A percentile compares a stretch with the other conserved stretches of the same genome.
These are phyloP conservation scores for Diaporthe helianthi DNA, from an alignment of 2,329 filamentous ascomycete species.

Conservation along the genomic window DNA sequence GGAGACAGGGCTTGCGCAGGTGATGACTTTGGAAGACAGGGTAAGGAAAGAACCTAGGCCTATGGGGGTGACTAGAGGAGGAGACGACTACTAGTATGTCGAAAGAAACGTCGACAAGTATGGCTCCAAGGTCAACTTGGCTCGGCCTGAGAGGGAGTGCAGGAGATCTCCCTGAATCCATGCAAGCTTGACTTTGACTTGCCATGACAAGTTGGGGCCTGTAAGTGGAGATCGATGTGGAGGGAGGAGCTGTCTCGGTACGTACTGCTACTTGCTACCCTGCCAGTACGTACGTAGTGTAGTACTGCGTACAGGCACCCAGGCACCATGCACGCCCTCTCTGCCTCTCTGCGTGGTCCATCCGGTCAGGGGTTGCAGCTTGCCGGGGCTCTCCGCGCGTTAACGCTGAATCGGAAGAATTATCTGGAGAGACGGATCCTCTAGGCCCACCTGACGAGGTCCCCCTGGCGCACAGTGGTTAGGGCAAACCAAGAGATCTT, in stretches of 20 bases:
- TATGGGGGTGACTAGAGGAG: conserved; percentile 27
- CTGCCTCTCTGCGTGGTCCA: conserved; percentile 27
- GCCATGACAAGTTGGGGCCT: conserved; percentile 32
- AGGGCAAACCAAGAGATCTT: conserved; percentile 19
- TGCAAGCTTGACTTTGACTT: conserved; percentile 28
- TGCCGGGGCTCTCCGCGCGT: conserved; percentile 36
- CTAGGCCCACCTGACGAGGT: conserved; percentile 24
- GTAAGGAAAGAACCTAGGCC: conserved; percentile 30
- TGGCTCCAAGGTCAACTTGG: conserved; percentile 24
- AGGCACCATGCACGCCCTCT: conserved; percentile 11
- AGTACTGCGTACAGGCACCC: conserved; percentile 11
- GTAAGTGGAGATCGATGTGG: conserved; percentile 32
- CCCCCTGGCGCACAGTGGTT: conserved; percentile 33
- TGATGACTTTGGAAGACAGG: conserved; percentile 27
- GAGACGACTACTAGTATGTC: conserved; percentile 33
- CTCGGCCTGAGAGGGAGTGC: conserved; percentile 22
- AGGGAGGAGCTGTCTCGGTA: conserved; percentile 29
- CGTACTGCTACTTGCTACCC: conserved; percentile 18
- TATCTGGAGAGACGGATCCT: conserved; percentile 34
- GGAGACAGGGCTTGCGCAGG: conserved; percentile 30
- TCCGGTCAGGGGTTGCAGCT: conserved; percentile 31
- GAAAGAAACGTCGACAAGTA: conserved; percentile 23
- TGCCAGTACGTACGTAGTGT: conserved; percentile 30
- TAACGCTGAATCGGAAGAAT: conserved; percentile 36
- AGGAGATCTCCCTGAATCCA: conserved; percentile 31